These are phyloP conservation scores for Quercus ilex DNA, from an alignment of 306 rosid species.

Conservation along the genomic window DNA sequence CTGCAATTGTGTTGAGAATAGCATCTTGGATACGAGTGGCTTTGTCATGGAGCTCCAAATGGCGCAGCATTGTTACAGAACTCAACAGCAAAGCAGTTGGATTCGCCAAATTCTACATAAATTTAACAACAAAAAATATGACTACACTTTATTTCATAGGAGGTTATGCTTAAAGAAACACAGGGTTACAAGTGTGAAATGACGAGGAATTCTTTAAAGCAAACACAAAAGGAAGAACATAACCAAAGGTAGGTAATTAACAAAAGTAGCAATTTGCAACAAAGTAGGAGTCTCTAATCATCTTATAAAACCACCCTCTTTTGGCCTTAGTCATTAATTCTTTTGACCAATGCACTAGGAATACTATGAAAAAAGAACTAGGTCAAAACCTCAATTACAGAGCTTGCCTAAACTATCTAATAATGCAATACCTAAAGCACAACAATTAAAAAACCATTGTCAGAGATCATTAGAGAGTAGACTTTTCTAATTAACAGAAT, in stretches of 20 bases:
- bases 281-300: not conserved
- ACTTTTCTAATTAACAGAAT: too few relatives aligned
- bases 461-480: too few relatives aligned
- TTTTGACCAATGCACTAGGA: not conserved
- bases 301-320: not conserved
- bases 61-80: conserved; percentile 82
- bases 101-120: conserved; percentile 80
- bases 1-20: conserved; percentile 75
- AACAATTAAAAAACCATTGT: not conserved
- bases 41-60: conserved; percentile 73
- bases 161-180: not conserved
- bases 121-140: conserved; percentile 20
- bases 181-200: not conserved
- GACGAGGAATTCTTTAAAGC: not conserved
- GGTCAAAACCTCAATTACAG: not conserved
- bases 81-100: conserved; percentile 95
- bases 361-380: not conserved
- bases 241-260: not conserved
- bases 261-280: not conserved
- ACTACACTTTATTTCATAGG: not conserved
- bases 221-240: not conserved
- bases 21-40: conserved; percentile 82
- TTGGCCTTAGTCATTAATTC: not conserved
- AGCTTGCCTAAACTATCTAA: not conserved
- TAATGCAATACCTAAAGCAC: not conserved